A percentile compares a stretch with the other conserved stretches of the same genome.
phyloP scores from a whole-genome alignment of 257 asterid species.

The Euphrasia confusa region DNA sequence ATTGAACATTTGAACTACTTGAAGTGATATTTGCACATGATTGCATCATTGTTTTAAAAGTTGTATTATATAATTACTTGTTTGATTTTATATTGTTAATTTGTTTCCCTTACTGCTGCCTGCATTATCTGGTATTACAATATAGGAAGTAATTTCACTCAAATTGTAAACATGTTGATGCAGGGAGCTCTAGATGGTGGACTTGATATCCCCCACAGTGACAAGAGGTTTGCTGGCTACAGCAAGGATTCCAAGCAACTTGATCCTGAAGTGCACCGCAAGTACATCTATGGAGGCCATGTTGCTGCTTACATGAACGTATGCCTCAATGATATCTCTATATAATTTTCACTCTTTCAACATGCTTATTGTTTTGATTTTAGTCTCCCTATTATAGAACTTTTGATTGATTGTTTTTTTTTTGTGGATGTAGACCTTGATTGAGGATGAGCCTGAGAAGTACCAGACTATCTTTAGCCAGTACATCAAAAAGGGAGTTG shows the following conservation, averaged over 20 bases:
- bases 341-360: no score
- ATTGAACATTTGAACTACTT: no score
- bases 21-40: no score
- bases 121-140: background rate
- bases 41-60: no score
- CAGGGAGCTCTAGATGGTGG: slow-evolving; percentile 31
- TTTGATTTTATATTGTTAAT: no score
- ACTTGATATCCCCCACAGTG: slow-evolving; percentile 80
- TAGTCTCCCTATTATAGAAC: no score
- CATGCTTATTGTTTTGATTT: no score
- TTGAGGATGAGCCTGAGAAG: slow-evolving; percentile 78
- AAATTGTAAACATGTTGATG: slow-evolving; percentile 29
- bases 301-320: slow-evolving; percentile 49
- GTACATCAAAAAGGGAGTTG: slow-evolving; percentile 51
- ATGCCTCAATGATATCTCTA: background rate
- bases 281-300: slow-evolving; percentile 38
- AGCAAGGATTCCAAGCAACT: slow-evolving; percentile 59
- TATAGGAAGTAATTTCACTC: no score
- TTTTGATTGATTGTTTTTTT: background rate
- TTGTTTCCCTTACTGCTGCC: background rate
- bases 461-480: slow-evolving; percentile 58
- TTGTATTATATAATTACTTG: no score
- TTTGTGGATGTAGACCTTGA: slow-evolving; percentile 37
- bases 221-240: slow-evolving; percentile 80
- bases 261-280: slow-evolving; percentile 32